Percentiles rank a stretch among this genome's conserved stretches.
These are phyloP conservation scores for Aspergillus incahuasiensis DNA, from an alignment of 495 filamentous ascomycete species.

Conservation along the genomic window DNA sequence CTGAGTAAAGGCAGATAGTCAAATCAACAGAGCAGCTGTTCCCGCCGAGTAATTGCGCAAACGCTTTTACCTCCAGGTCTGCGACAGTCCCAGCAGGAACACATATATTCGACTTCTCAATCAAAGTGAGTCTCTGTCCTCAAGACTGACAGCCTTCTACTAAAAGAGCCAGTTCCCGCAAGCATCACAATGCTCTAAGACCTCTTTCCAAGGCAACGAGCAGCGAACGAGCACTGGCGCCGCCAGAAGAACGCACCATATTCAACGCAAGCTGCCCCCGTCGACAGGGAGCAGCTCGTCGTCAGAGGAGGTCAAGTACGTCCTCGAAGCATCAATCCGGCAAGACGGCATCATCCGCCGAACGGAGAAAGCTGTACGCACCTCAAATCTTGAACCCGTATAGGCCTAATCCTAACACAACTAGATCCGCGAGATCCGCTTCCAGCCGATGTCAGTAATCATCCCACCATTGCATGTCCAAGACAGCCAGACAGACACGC, in stretches of 20 bases:
- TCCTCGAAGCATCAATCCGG: conserved; percentile 6
- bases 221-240: background rate
- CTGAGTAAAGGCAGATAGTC: background rate
- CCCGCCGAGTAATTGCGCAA: conserved; percentile 2
- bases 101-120: conserved; percentile 9
- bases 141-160: too few relatives aligned
- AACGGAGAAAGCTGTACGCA: background rate
- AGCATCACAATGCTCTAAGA: conserved; percentile 10
- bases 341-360: background rate
- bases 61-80: background rate
- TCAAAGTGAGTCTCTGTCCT: background rate
- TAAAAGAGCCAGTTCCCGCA: conserved; percentile 6
- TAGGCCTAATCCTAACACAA: background rate
- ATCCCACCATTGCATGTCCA: background rate
- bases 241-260: background rate
- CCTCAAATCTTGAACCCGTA: background rate
- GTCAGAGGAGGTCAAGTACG: conserved; percentile 9
- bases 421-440: background rate
- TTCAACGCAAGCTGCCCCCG: conserved; percentile 17
- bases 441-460: background rate
- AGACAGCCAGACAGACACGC: background rate
- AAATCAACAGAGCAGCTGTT: background rate
- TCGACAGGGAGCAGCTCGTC: conserved; percentile 4
- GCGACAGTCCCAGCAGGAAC: conserved; percentile 4
- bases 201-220: background rate